phyloP scores from a whole-genome alignment of 2,329 filamentous ascomycete species.

The Neofusicoccum sp. region DNA sequence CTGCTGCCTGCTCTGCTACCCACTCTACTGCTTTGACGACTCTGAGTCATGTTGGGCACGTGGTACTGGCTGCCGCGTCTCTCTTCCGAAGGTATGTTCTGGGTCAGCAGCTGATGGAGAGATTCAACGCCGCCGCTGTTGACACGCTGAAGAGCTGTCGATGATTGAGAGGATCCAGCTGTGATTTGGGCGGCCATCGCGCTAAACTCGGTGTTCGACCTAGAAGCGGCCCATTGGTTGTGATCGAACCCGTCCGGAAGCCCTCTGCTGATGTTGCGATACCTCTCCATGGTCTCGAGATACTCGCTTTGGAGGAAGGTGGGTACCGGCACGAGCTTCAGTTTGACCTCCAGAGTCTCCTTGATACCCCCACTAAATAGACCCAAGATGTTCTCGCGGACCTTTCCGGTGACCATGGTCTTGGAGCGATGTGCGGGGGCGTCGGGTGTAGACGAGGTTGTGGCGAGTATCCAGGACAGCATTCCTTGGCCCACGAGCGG shows the following conservation, averaged over 20 bases:
- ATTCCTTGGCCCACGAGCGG: slow-evolving; percentile 95
- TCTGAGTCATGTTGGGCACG: slow-evolving; percentile 29
- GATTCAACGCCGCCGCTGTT: slow-evolving; percentile 37
- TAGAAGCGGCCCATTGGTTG: slow-evolving; percentile 75
- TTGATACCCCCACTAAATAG: slow-evolving; percentile 81
- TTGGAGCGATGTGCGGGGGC: slow-evolving; percentile 63
- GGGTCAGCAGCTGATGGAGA: slow-evolving; percentile 41
- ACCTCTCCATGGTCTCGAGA: slow-evolving; percentile 62
- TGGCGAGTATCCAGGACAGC: slow-evolving; percentile 78
- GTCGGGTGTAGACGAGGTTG: slow-evolving; percentile 59
- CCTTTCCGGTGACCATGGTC: slow-evolving; percentile 81
- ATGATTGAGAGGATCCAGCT: slow-evolving; percentile 26
- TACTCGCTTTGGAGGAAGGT: slow-evolving; percentile 65
- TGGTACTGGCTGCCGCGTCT: slow-evolving; percentile 32
- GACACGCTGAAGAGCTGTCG: slow-evolving; percentile 25
- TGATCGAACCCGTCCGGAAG: slow-evolving; percentile 66
- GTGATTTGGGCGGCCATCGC: slow-evolving; percentile 20
- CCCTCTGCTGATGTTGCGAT: slow-evolving; percentile 60
- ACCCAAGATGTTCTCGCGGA: slow-evolving; percentile 82
- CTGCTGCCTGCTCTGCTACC: slow-evolving; percentile 38
- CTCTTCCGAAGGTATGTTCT: slow-evolving; percentile 32
- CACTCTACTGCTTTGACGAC: slow-evolving; percentile 42
- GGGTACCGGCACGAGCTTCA: slow-evolving; percentile 79
- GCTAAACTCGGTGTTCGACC: slow-evolving; percentile 62
- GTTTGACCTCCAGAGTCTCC: slow-evolving; percentile 90